Evolutionary conservation across 139 green algal genomes (phyloP).

Genomic region (Limnomonas spitsbergensis): DNA sequence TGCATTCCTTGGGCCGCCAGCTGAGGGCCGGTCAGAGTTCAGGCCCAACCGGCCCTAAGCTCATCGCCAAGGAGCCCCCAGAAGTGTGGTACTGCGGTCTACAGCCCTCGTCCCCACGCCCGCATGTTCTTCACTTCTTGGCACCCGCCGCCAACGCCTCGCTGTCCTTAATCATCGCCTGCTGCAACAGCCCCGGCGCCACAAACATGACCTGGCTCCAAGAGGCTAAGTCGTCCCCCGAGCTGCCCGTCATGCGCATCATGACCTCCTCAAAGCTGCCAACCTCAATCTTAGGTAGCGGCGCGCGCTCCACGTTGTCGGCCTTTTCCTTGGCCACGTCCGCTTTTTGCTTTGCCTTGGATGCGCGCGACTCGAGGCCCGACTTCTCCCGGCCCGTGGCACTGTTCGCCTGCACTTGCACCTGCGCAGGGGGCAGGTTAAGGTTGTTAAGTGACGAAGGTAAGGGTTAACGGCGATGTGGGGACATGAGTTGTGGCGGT

Average conservation of each 20-base stretch:
- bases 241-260: constrained; percentile 53
- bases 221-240: constrained; percentile 46
- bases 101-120: too few species aligned
- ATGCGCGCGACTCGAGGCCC: constrained; percentile 32
- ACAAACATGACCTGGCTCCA: constrained; percentile 65
- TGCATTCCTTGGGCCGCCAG: too few species aligned
- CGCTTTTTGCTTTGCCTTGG: constrained; percentile 45
- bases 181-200: constrained; percentile 39
- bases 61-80: too few species aligned
- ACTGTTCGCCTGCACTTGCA: constrained; percentile 14
- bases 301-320: constrained; percentile 44
- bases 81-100: too few species aligned
- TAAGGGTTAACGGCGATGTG: background rate
- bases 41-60: too few species aligned
- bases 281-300: constrained; percentile 63
- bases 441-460: too few species aligned
- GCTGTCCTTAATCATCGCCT: constrained; percentile 16
- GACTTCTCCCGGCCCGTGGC: constrained; percentile 35
- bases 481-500: background rate
- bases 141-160: too few species aligned
- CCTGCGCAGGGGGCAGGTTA: constrained; percentile 27
- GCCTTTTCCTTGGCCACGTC: constrained; percentile 44
- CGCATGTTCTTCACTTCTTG: too few species aligned
- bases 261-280: constrained; percentile 65
- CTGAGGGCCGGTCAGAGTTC: too few species aligned